Evolutionary conservation across 306 rosid species (phyloP).

Genomic region (Heteromeles arbutifolia): DNA sequence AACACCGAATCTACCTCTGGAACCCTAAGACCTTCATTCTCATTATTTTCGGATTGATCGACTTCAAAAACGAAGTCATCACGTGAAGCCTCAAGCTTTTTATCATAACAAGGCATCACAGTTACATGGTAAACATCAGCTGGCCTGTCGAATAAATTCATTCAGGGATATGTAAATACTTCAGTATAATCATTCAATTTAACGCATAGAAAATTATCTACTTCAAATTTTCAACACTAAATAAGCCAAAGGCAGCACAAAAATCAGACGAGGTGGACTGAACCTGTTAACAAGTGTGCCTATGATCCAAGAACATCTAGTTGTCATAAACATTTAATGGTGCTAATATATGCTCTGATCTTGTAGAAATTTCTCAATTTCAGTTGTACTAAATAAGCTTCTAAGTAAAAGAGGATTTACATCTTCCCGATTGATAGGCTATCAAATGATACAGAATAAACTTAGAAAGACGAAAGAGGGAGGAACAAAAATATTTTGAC

Average conservation of each 20-base stretch:
- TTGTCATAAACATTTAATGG: background rate
- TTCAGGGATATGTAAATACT: background rate
- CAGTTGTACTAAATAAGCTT: background rate
- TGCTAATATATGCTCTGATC: background rate
- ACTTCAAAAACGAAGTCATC: constrained; percentile 70
- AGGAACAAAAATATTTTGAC: background rate
- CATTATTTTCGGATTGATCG: constrained; percentile 34
- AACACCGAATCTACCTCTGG: constrained; percentile 90
- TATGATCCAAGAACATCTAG: background rate
- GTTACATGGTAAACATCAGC: constrained; percentile 87
- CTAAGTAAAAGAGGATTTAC: background rate
- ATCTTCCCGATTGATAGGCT: background rate
- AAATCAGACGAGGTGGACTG: background rate
- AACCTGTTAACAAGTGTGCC: background rate
- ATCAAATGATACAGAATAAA: background rate
- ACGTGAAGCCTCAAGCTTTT: constrained; percentile 93
- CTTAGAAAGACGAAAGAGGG: background rate
- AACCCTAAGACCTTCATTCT: constrained; percentile 29
- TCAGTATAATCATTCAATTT: background rate
- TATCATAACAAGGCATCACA: constrained; percentile 97
- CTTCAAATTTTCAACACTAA: background rate
- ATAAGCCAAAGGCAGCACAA: background rate
- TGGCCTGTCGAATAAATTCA: constrained; percentile 43
- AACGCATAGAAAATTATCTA: background rate
- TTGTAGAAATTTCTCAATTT: background rate